Evolutionary conservation across 768 basidiomycete species (phyloP).

Genomic region (Pulveroboletus sp.): DNA sequence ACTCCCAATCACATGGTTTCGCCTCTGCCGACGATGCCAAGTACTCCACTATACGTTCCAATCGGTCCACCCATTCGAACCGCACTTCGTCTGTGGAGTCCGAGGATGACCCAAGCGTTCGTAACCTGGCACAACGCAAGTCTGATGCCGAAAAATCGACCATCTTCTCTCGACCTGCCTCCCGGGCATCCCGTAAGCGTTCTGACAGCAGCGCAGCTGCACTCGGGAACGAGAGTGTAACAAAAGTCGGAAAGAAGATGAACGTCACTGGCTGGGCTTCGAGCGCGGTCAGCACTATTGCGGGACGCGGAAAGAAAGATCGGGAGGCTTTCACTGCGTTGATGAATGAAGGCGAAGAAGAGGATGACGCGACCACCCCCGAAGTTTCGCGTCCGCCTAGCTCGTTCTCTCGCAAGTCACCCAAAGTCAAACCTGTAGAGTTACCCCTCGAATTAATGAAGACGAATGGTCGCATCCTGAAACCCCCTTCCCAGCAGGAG

Average conservation of each 20-base stretch:
- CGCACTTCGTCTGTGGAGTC: constrained; percentile 31
- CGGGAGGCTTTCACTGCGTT: constrained; percentile 62
- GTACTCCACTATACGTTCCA: constrained; percentile 33
- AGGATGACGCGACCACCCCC: constrained; percentile 18
- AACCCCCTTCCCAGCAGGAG: constrained; percentile 47
- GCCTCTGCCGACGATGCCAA: constrained; percentile 26
- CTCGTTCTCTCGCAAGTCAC: constrained; percentile 29
- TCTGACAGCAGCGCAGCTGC: constrained; percentile 52
- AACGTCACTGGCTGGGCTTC: constrained; percentile 55
- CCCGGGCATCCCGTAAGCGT: constrained; percentile 63
- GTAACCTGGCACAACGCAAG: constrained; percentile 34
- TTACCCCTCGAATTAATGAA: constrained; percentile 24
- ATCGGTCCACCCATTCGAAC: constrained; percentile 27
- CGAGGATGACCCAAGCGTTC: constrained; percentile 31
- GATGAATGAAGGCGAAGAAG: constrained; percentile 42
- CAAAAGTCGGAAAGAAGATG: constrained; percentile 38
- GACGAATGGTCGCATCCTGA: constrained; percentile 41
- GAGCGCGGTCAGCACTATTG: constrained; percentile 59
- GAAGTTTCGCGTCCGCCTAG: constrained; percentile 34
- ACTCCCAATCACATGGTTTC: constrained; percentile 15
- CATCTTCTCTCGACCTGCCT: constrained; percentile 55
- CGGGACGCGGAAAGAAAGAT: constrained; percentile 55
- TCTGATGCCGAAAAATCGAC: constrained; percentile 41
- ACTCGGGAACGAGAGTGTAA: constrained; percentile 33
- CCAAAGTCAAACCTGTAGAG: constrained; percentile 25